phyloP scores from a whole-genome alignment of 345 rosid genomes.

The Linum tenue region DNA sequence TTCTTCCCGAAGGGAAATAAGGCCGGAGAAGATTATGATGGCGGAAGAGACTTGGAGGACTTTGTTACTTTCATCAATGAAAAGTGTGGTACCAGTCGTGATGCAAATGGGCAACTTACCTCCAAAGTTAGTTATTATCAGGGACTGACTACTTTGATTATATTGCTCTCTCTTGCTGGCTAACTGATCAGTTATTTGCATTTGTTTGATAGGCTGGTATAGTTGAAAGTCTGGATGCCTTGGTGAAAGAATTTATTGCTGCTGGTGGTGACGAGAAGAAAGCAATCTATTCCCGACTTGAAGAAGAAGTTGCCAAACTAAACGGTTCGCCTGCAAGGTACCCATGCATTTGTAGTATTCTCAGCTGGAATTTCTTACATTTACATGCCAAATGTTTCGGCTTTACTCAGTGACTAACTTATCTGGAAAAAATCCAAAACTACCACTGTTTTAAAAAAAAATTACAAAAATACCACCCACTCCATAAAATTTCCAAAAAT shows the following conservation, averaged over 20 bases:
- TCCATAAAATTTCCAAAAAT: too few relatives aligned
- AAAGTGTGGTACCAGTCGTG: slow-evolving; percentile 74
- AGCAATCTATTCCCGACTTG: slow-evolving; percentile 48
- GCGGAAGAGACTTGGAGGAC: slow-evolving; percentile 83
- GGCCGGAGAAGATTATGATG: slow-evolving; percentile 89
- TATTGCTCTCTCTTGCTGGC: not conserved
- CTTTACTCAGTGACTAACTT: not conserved
- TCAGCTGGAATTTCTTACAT: not conserved
- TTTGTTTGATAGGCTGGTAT: slow-evolving; percentile 60
- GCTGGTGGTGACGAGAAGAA: slow-evolving; percentile 69
- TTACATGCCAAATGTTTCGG: not conserved
- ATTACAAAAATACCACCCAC: too few relatives aligned
- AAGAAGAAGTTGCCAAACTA: slow-evolving; percentile 68
- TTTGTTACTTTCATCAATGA: slow-evolving; percentile 83
- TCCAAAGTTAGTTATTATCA: slow-evolving; percentile 37
- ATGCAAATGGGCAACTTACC: slow-evolving; percentile 78
- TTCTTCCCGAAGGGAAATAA: slow-evolving; percentile 87
- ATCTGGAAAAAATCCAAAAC: too few relatives aligned
- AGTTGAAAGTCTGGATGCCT: slow-evolving; percentile 59
- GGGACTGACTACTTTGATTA: not conserved
- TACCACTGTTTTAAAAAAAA: too few relatives aligned
- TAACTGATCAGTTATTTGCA: not conserved
- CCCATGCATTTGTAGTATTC: not conserved
- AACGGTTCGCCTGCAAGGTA: slow-evolving; percentile 63
- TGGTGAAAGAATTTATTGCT: slow-evolving; percentile 77